These are phyloP conservation scores for Mucor irregularis DNA, from an alignment of 371 early-diverging fungal genomes.

Conservation along the genomic window DNA sequence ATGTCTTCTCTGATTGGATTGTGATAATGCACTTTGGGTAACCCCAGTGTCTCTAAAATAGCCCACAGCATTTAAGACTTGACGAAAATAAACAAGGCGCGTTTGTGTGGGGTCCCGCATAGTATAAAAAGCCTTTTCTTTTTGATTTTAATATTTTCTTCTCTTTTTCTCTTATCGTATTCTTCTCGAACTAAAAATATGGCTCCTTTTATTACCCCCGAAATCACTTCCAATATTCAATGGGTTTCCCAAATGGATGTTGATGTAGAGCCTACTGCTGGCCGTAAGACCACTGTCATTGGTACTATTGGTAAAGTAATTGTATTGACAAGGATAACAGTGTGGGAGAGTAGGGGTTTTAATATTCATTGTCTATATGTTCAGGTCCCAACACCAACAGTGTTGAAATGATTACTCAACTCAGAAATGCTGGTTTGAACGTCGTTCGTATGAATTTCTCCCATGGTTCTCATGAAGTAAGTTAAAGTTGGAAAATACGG, in stretches of 20 bases:
- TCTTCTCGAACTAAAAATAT: neutral
- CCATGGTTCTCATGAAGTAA: constrained; percentile 90
- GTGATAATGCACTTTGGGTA: neutral
- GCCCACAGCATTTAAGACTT: neutral
- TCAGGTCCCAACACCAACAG: constrained; percentile 82
- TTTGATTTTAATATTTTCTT: neutral
- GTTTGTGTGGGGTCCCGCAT: neutral
- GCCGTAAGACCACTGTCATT: constrained; percentile 76
- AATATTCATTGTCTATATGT: neutral
- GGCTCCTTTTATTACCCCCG: constrained; percentile 24
- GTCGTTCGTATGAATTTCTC: constrained; percentile 95
- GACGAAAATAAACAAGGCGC: too few relatives aligned
- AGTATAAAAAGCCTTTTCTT: neutral
- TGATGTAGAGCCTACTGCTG: constrained; percentile 58
- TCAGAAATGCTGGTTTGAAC: constrained; percentile 94
- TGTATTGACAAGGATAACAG: neutral
- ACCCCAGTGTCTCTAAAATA: neutral
- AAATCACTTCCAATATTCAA: constrained; percentile 60
- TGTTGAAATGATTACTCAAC: constrained; percentile 81
- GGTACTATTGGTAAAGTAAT: constrained; percentile 27
- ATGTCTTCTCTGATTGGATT: neutral
- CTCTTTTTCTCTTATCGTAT: neutral
- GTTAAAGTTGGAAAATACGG: neutral
- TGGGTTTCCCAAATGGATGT: constrained; percentile 78
- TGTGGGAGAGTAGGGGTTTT: neutral